phyloP scores from a whole-genome alignment of 2,329 filamentous ascomycete species.

The Nigrospora sphaerica region DNA sequence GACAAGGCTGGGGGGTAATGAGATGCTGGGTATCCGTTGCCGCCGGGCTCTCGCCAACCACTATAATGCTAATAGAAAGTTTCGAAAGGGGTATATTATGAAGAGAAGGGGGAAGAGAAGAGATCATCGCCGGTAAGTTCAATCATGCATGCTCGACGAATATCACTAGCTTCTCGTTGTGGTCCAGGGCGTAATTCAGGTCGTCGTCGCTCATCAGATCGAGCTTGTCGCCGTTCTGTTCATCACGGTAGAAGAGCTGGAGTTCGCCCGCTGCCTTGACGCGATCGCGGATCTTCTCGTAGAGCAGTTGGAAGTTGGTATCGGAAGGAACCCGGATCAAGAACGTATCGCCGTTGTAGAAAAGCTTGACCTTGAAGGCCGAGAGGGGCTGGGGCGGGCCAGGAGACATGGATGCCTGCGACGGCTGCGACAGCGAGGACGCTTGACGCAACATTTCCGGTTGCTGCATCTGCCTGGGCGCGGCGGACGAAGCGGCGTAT shows the following conservation, averaged over 20 bases:
- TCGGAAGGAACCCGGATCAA: constrained; percentile 82
- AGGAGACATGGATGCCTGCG: constrained; percentile 49
- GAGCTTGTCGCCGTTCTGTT: constrained; percentile 67
- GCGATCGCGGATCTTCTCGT: constrained; percentile 77
- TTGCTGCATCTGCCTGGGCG: constrained; percentile 36
- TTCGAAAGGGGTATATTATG: constrained; percentile 6
- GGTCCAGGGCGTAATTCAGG: constrained; percentile 68
- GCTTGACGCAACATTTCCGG: constrained; percentile 34
- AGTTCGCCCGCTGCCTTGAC: constrained; percentile 67
- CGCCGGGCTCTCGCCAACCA: too few species aligned
- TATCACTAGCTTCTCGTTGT: constrained; percentile 82
- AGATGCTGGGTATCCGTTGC: too few species aligned
- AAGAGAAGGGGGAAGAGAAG: not conserved
- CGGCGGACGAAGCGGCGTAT: constrained; percentile 46
- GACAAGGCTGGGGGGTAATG: too few species aligned
- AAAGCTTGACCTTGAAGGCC: constrained; percentile 89
- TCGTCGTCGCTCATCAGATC: constrained; percentile 74
- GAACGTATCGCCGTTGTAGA: constrained; percentile 86
- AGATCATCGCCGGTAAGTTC: too few species aligned
- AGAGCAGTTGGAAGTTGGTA: constrained; percentile 69
- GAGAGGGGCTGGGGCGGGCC: constrained; percentile 37
- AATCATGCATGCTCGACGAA: constrained; percentile 51
- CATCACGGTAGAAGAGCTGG: constrained; percentile 79
- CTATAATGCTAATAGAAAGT: not conserved
- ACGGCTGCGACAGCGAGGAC: constrained; percentile 43